Evolutionary conservation across 139 green algal species (phyloP).

Genomic region (Micractinium conductrix): DNA sequence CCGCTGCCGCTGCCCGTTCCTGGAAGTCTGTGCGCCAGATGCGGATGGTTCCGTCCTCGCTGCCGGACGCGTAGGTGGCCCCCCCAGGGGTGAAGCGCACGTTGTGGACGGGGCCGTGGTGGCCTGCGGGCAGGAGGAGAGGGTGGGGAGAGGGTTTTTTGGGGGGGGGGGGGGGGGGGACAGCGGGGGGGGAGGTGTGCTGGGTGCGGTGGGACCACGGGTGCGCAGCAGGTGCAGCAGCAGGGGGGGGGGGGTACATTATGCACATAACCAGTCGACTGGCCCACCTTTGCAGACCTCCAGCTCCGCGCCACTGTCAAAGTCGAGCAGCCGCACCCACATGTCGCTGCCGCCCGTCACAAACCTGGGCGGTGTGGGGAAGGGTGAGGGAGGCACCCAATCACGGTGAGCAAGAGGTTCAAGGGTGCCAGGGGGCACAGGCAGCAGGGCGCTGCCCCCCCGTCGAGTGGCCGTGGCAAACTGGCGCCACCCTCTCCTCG

Average conservation of each 20-base stretch:
- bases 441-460: too few species aligned
- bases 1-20: not conserved
- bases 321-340: constrained; percentile 95
- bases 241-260: too few species aligned
- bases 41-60: constrained; percentile 97
- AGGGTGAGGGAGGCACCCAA: too few species aligned
- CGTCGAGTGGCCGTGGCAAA: too few species aligned
- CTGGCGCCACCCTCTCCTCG: too few species aligned
- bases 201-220: not conserved
- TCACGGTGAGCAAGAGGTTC: too few species aligned
- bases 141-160: not conserved
- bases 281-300: constrained; percentile 44
- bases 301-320: constrained; percentile 77
- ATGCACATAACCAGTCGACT: too few species aligned
- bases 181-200: not conserved
- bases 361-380: constrained; percentile 47
- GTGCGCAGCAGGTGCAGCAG: too few species aligned
- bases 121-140: constrained; percentile 66
- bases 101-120: constrained; percentile 97
- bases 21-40: constrained; percentile 83
- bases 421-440: too few species aligned
- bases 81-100: constrained; percentile 93
- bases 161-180: not conserved
- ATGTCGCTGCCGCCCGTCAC: constrained; percentile 95
- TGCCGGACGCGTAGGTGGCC: constrained; percentile 91